A percentile compares a stretch with the other conserved stretches of the same genome.
Conservation (phyloP, 148 eudicot genomes). For the Chenopodium berlandieri region DNA sequence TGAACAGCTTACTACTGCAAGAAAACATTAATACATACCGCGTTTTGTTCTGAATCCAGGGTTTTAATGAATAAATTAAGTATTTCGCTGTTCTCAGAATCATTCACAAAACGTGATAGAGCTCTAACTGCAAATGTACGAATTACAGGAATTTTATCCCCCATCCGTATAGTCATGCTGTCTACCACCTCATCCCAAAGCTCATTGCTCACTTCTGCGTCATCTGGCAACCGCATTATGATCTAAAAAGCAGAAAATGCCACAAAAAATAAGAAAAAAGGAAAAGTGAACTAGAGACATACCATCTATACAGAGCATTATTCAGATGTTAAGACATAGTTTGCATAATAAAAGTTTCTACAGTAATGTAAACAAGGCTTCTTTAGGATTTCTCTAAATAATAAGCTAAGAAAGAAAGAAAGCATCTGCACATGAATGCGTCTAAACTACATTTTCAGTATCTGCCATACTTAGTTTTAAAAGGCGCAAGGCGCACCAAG, state of each 20-base stretch:
- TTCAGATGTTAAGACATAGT: background rate
- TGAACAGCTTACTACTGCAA: conserved; percentile 7
- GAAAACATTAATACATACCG: conserved; percentile 45
- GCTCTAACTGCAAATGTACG: conserved; percentile 84
- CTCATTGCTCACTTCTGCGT: conserved; percentile 82
- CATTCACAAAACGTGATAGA: conserved; percentile 90
- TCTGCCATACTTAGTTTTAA: background rate
- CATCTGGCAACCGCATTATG: conserved; percentile 91
- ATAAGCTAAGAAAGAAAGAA: background rate
- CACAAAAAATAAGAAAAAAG: background rate
- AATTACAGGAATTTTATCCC: conserved; percentile 71
- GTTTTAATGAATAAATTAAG: conserved; percentile 67
- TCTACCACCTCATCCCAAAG: conserved; percentile 95
- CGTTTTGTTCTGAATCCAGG: conserved; percentile 73
- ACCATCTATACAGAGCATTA: background rate
- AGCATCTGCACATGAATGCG: background rate
- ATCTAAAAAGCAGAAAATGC: conserved; percentile 45
- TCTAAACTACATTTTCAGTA: background rate
- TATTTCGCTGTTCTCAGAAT: conserved; percentile 81
- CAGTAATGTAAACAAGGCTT: background rate
- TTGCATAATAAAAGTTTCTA: background rate
- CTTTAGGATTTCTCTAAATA: background rate
- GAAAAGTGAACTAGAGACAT: background rate
- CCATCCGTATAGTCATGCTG: conserved; percentile 62
- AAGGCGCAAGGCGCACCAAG: too few relatives aligned